phyloP scores from a whole-genome alignment of 2,329 filamentous ascomycete genomes.

The Pseudogymnoascus destructans region DNA sequence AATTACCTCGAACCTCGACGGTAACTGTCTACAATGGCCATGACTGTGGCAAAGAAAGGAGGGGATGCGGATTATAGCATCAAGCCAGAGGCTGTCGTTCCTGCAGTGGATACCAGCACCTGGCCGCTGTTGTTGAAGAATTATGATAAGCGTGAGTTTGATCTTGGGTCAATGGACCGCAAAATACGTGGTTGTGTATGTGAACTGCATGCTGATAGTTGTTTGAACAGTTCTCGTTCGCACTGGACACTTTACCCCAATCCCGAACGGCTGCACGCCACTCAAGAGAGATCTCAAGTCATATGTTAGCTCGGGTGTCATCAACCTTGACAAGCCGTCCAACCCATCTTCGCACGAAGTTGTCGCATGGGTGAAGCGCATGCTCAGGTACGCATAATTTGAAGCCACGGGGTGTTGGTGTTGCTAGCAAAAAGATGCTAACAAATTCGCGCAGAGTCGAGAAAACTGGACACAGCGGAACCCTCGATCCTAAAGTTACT shows the following conservation, averaged over 20 bases:
- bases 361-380: slow-evolving; percentile 98
- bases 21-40: slow-evolving; percentile 27
- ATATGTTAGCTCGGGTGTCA: slow-evolving; percentile 93
- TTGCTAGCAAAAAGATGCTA: slow-evolving; percentile 13
- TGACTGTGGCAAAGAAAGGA: slow-evolving; percentile 37
- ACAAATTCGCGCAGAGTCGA: slow-evolving; percentile 49
- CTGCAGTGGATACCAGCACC: slow-evolving; percentile 69
- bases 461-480: slow-evolving; percentile 97
- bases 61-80: slow-evolving; percentile 68
- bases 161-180: not conserved
- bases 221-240: slow-evolving; percentile 62
- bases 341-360: slow-evolving; percentile 98
- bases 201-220: slow-evolving; percentile 14
- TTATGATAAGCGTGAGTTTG: slow-evolving; percentile 71
- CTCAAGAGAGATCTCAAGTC: slow-evolving; percentile 91
- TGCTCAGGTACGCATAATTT: slow-evolving; percentile 54
- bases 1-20: slow-evolving; percentile 10
- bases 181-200: not conserved
- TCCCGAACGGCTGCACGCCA: slow-evolving; percentile 82
- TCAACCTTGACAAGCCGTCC: slow-evolving; percentile 95
- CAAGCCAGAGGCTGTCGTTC: slow-evolving; percentile 76
- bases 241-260: slow-evolving; percentile 93
- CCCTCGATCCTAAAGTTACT: slow-evolving; percentile 95
- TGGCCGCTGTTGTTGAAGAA: slow-evolving; percentile 95
- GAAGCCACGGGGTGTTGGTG: not conserved